Evolutionary conservation across 768 basidiomycete species (phyloP), one percentile per base, ranked within the genome.

Genomic region (Hypholoma sublateritium): DNA sequence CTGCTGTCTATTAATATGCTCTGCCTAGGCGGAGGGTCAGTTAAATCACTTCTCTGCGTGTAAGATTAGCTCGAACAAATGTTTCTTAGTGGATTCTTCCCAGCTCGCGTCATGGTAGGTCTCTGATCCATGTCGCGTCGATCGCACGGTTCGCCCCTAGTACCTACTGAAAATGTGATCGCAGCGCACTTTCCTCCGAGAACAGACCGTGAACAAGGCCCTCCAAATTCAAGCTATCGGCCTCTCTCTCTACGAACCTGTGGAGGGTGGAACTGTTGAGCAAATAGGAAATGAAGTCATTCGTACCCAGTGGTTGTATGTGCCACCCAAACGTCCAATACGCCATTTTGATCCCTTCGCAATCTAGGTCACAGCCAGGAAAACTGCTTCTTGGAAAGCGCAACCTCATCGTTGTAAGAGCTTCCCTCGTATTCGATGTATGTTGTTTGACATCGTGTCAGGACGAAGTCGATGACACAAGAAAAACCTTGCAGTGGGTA

Each of bases 181-280:
- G 36, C 57, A 92, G 89, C 86, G 93, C 50, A 95, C 95, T 0
- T 95, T 93, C 76, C 77, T 95, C 59, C 89, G 89, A 67, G 81
- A 86, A 67, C 72, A 81, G 16, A 78, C 83, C 2, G 80, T 80
- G 25, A 87, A 90, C 64, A 85, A 83, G 63, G 88, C 91, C 55
- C 85, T 98, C 50, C 91, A 93, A 46, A 97, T 98, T 61, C 92
- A 95, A 70, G 96, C 97, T 4, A 98, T 99, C 61, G 95, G 97
- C 2, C 83, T 99, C 32, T 95, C 94, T 5, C 80, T 99, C 3
- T 99, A 99, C 65, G 97, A 99, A 70, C 84, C 90, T 24, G 78
- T 98, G 16, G 86, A 87, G 5, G 92, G 87, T 16, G 82, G 84
- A 3, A 85, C 85, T 1, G 84, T 72, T 25, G 85, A 93, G 63